These are phyloP conservation scores for Micractinium sp. DNA, from an alignment of 139 green algal species.

Conservation along the genomic window DNA sequence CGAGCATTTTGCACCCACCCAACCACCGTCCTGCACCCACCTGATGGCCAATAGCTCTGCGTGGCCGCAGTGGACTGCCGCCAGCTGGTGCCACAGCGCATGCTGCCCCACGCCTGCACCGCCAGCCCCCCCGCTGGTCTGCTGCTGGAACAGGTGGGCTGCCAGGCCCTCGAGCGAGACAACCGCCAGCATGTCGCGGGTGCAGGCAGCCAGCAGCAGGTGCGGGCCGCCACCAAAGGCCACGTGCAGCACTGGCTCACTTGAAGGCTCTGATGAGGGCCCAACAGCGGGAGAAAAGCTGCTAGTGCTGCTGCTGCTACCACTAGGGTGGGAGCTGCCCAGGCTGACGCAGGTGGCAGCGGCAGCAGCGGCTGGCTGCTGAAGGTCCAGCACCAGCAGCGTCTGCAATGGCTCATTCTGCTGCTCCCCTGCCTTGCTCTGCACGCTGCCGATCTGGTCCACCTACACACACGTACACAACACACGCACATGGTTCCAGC, in stretches of 20 bases:
- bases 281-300: background rate
- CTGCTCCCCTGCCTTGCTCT: background rate
- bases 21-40: background rate
- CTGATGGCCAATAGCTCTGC: constrained; percentile 14
- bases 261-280: background rate
- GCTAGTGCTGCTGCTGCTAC: background rate
- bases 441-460: background rate
- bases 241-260: constrained; percentile 25
- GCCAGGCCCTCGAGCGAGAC: constrained; percentile 35
- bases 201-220: constrained; percentile 37
- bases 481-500: background rate
- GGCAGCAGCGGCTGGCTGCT: background rate
- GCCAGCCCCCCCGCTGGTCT: background rate
- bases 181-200: constrained; percentile 12
- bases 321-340: background rate
- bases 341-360: background rate
- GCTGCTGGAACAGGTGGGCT: constrained; percentile 25
- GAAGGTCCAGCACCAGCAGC: constrained; percentile 14
- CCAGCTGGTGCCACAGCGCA: constrained; percentile 34
- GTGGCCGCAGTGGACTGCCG: constrained; percentile 8
- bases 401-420: background rate
- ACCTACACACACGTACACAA: too few relatives aligned
- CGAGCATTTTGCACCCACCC: too few relatives aligned
- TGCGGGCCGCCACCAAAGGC: constrained; percentile 39
- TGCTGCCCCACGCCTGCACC: background rate